Evolutionary conservation across 805 yeast genomes (phyloP).

Genomic region (Candida anglica): DNA sequence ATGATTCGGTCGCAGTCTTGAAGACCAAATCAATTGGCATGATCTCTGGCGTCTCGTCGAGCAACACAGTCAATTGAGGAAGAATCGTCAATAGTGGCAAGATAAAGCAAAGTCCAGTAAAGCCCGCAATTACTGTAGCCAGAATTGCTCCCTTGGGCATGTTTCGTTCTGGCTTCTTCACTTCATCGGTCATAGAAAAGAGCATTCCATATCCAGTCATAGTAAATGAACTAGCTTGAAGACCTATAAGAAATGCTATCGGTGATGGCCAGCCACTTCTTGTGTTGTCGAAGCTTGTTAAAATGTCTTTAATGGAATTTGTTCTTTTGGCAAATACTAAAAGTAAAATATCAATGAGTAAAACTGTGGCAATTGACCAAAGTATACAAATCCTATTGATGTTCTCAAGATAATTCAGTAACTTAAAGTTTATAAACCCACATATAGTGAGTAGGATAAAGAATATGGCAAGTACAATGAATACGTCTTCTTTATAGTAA

Average conservation of each 20-base stretch:
- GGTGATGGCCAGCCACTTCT: slow-evolving; percentile 74
- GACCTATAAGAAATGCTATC: slow-evolving; percentile 70
- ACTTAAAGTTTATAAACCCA: slow-evolving; percentile 59
- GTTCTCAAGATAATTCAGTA: slow-evolving; percentile 55
- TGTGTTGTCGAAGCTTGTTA: slow-evolving; percentile 65
- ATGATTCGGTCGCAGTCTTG: slow-evolving; percentile 65
- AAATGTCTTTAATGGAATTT: slow-evolving; percentile 54
- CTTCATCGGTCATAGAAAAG: slow-evolving; percentile 81
- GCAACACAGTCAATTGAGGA: slow-evolving; percentile 56
- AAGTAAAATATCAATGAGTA: slow-evolving; percentile 61
- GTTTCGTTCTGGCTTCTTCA: slow-evolving; percentile 65
- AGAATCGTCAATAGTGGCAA: slow-evolving; percentile 68
- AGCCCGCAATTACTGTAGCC: slow-evolving; percentile 59
- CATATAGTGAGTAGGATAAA: slow-evolving; percentile 53
- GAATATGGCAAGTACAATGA: slow-evolving; percentile 55
- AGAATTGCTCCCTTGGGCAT: slow-evolving; percentile 71
- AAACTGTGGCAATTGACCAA: slow-evolving; percentile 71
- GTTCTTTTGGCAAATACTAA: slow-evolving; percentile 55
- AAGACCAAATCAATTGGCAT: slow-evolving; percentile 79
- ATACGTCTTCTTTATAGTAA: slow-evolving; percentile 53
- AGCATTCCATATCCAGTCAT: slow-evolving; percentile 81
- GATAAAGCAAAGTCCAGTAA: slow-evolving; percentile 70
- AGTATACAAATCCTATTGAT: slow-evolving; percentile 67
- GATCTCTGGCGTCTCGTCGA: slow-evolving; percentile 59
- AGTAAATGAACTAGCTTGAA: slow-evolving; percentile 75